A percentile compares a stretch with the other conserved stretches of the same genome.
phyloP scores from a whole-genome alignment of 2,329 filamentous ascomycete species.

The Dactylellina sp. region DNA sequence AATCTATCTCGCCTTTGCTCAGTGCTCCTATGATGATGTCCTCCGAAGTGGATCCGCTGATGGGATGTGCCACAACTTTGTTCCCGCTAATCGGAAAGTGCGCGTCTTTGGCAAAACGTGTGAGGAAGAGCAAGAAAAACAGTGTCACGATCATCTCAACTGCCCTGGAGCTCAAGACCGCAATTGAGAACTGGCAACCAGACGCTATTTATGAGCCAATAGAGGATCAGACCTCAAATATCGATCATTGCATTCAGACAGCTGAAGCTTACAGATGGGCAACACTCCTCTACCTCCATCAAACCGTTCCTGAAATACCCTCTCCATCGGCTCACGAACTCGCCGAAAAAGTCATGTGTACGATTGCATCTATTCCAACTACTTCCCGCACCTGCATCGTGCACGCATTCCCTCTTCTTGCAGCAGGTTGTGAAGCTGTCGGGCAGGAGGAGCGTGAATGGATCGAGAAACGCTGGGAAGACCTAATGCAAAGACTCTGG shows the following conservation, averaged over 20 bases:
- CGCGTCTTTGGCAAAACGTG: conserved; percentile 74
- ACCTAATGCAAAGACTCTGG: conserved; percentile 73
- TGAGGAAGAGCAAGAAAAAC: conserved; percentile 69
- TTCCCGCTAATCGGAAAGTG: conserved; percentile 77
- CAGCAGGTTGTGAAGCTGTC: conserved; percentile 74
- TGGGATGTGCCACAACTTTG: conserved; percentile 76
- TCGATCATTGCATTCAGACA: conserved; percentile 73
- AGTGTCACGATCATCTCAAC: conserved; percentile 71
- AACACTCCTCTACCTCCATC: conserved; percentile 75
- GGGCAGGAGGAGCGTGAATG: conserved; percentile 72
- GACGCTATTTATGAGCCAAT: conserved; percentile 71
- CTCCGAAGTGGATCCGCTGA: conserved; percentile 74
- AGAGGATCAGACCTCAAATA: conserved; percentile 72
- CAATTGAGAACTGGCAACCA: conserved; percentile 72
- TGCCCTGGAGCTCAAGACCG: conserved; percentile 72
- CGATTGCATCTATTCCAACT: conserved; percentile 73
- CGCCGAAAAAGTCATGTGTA: conserved; percentile 72
- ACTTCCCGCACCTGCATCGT: conserved; percentile 74
- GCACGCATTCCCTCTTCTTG: conserved; percentile 77
- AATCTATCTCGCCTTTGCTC: conserved; percentile 50
- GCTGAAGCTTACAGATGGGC: conserved; percentile 76
- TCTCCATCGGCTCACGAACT: conserved; percentile 70
- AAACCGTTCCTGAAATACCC: conserved; percentile 76
- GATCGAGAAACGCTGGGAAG: conserved; percentile 73
- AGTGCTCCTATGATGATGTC: conserved; percentile 64